Evolutionary conservation across 768 basidiomycete species (phyloP).

Genomic region (Pisolithus marmoratus): DNA sequence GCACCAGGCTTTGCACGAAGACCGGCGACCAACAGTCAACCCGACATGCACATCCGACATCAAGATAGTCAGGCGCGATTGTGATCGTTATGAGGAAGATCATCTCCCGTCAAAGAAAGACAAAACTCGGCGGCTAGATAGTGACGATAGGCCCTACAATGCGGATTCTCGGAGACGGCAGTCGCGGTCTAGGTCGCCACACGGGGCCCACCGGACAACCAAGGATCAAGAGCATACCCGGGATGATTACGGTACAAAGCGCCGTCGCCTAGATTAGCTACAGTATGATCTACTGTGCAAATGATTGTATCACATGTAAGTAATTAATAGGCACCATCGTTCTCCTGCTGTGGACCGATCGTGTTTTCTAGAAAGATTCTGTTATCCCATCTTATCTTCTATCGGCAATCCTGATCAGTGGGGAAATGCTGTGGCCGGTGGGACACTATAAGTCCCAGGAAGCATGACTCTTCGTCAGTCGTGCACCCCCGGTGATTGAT

Average conservation of each 20-base stretch:
- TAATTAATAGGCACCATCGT: neutral
- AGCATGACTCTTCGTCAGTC: neutral
- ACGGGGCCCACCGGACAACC: constrained; percentile 17
- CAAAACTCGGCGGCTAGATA: constrained; percentile 20
- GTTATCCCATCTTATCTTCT: neutral
- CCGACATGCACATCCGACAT: constrained; percentile 31
- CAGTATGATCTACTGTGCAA: constrained; percentile 8
- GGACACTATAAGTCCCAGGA: too few relatives aligned
- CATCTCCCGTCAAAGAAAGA: constrained; percentile 20
- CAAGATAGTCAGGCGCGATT: constrained; percentile 33
- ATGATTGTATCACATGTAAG: neutral
- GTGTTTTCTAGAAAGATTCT: neutral
- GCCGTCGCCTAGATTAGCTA: constrained; percentile 50
- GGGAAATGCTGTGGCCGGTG: too few relatives aligned
- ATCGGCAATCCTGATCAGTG: neutral
- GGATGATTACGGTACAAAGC: constrained; percentile 42
- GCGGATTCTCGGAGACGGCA: constrained; percentile 13
- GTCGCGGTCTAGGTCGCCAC: constrained; percentile 29
- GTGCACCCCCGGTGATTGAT: constrained; percentile 3
- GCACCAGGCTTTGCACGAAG: constrained; percentile 29
- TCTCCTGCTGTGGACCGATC: neutral
- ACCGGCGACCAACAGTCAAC: constrained; percentile 19
- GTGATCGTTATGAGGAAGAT: constrained; percentile 15
- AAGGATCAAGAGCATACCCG: constrained; percentile 26
- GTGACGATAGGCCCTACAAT: constrained; percentile 15